A percentile compares a stretch with the other conserved stretches of the same genome.
Evolutionary conservation across 176 grass and related monocot species (phyloP).

Genomic region (Chloris gayana): DNA sequence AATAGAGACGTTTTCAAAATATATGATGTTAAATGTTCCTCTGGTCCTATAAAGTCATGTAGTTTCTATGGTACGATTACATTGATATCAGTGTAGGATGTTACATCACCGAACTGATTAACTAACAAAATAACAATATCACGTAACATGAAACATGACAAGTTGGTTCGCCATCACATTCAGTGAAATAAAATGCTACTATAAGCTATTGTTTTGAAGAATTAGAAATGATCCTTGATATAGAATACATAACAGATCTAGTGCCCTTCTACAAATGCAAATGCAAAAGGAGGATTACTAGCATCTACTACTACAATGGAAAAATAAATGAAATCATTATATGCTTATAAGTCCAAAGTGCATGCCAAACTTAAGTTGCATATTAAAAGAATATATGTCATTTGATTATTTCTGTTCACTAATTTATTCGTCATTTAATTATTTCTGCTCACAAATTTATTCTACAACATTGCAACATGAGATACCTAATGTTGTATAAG

Average conservation of each 20-base stretch:
- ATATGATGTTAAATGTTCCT: not conserved
- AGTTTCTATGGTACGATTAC: not conserved
- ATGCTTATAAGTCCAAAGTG: not conserved
- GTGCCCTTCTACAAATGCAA: not conserved
- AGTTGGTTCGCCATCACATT: not conserved
- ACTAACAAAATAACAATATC: too few species aligned
- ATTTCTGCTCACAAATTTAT: constrained; percentile 12
- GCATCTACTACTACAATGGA: not conserved
- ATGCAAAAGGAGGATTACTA: not conserved
- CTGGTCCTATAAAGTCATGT: not conserved
- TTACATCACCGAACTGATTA: not conserved
- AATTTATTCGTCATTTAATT: constrained; percentile 13
- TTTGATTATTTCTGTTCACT: constrained; percentile 3
- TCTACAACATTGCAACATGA: not conserved
- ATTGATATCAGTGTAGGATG: not conserved
- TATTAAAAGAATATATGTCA: not conserved
- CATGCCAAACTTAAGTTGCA: not conserved
- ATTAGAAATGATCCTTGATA: constrained; percentile 15
- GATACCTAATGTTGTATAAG: not conserved
- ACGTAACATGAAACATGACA: not conserved
- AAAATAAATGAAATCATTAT: not conserved
- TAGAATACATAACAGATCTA: not conserved
- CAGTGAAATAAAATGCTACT: not conserved
- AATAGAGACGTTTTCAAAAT: not conserved
- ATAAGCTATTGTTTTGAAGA: constrained; percentile 5